Conservation (phyloP, 1,284 basidiomycete genomes). For the Volvariella surrecta region DNA sequence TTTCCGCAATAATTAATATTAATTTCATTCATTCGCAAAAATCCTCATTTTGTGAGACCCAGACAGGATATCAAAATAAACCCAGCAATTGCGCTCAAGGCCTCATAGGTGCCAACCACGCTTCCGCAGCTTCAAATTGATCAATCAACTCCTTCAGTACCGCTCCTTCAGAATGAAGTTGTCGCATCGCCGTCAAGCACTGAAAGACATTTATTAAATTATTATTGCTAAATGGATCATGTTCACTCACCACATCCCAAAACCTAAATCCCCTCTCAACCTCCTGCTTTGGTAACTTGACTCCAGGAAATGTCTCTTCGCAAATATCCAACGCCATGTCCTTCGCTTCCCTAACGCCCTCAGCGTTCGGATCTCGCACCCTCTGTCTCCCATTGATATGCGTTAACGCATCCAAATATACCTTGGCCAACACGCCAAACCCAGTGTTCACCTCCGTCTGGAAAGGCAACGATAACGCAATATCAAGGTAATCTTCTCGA, state of each 20-base stretch:
- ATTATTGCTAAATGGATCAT: slow-evolving; percentile 12
- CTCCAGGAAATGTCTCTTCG: slow-evolving; percentile 89
- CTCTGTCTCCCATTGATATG: slow-evolving; percentile 74
- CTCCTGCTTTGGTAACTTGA: slow-evolving; percentile 82
- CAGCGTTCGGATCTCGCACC: slow-evolving; percentile 67
- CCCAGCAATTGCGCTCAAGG: slow-evolving; percentile 55
- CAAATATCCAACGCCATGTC: slow-evolving; percentile 84
- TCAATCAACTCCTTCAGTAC: slow-evolving; percentile 79
- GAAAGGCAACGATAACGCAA: slow-evolving; percentile 88
- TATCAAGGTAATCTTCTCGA: slow-evolving; percentile 89
- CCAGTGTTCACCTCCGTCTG: slow-evolving; percentile 96
- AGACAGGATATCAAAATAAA: background rate
- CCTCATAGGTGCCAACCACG: slow-evolving; percentile 88
- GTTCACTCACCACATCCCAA: slow-evolving; percentile 85
- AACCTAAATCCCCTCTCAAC: slow-evolving; percentile 95
- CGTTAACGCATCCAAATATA: slow-evolving; percentile 87
- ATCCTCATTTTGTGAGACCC: no score
- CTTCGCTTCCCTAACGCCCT: slow-evolving; percentile 80
- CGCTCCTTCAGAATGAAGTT: slow-evolving; percentile 75
- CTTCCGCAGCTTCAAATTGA: slow-evolving; percentile 92
- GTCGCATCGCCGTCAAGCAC: slow-evolving; percentile 85
- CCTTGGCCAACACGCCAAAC: slow-evolving; percentile 95
- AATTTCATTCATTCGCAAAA: background rate
- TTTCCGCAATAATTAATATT: background rate
- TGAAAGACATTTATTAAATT: slow-evolving; percentile 24